phyloP scores from a whole-genome alignment of 345 rosid genomes.

The Citrus australasica region DNA sequence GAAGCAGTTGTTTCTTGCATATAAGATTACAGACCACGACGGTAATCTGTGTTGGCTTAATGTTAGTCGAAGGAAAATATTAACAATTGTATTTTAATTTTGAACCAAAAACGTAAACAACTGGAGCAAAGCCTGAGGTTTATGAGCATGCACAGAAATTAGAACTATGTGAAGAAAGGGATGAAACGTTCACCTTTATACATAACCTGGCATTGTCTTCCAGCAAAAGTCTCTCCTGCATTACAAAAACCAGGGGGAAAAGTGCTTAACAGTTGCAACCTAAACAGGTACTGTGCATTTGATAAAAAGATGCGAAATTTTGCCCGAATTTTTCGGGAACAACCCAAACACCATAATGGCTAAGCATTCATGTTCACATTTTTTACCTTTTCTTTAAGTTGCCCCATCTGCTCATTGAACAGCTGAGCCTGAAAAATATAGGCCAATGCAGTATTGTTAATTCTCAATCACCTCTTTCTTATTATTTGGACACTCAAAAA shows the following conservation, averaged over 20 bases:
- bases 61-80: neutral
- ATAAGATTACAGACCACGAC: neutral
- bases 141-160: neutral
- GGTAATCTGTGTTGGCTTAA: neutral
- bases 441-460: neutral
- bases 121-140: too few relatives aligned
- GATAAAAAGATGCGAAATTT: too few relatives aligned
- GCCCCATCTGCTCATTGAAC: constrained; percentile 38
- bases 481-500: neutral
- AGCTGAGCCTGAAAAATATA: constrained; percentile 40
- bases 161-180: neutral
- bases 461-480: neutral
- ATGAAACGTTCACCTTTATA: constrained; percentile 32
- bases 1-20: too few relatives aligned
- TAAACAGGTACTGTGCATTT: neutral
- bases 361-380: neutral
- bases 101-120: neutral
- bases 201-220: constrained; percentile 44
- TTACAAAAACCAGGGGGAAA: neutral
- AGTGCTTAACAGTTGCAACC: neutral
- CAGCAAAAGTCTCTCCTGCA: constrained; percentile 46
- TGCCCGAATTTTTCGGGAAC: too few relatives aligned
- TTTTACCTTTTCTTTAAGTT: constrained; percentile 42
- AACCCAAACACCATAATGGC: neutral
- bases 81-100: neutral